Evolutionary conservation across 352 stramenopile species (phyloP).

Genomic region (Nothophytophthora sp.): DNA sequence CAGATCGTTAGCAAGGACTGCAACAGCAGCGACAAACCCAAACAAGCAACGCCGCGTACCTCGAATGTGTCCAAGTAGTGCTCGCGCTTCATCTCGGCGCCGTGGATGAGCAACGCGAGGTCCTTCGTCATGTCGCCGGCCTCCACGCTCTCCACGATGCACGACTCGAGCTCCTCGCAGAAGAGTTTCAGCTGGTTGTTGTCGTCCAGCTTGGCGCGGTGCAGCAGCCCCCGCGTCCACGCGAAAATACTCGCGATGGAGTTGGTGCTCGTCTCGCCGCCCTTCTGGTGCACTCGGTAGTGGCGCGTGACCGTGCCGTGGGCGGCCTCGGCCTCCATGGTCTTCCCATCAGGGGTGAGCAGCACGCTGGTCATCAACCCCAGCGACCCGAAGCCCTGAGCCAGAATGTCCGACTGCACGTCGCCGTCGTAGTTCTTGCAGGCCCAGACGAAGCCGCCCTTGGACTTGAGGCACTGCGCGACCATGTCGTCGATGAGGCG

Average conservation of each 20-base stretch:
- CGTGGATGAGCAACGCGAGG: conserved; percentile 77
- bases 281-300: conserved; percentile 83
- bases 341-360: conserved; percentile 76
- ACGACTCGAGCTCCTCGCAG: conserved; percentile 53
- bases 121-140: conserved; percentile 86
- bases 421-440: conserved; percentile 90
- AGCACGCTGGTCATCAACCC: conserved; percentile 82
- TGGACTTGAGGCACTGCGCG: conserved; percentile 74
- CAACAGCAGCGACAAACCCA: not conserved
- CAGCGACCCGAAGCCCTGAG: conserved; percentile 79
- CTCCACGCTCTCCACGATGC: conserved; percentile 79
- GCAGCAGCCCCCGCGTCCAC: conserved; percentile 71
- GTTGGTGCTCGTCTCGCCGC: conserved; percentile 80
- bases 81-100: conserved; percentile 46
- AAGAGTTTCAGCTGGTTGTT: conserved; percentile 75
- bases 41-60: conserved; percentile 5
- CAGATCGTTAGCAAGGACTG: not conserved
- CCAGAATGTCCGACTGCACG: conserved; percentile 80
- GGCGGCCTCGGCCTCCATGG: conserved; percentile 80
- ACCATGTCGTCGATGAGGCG: conserved; percentile 88
- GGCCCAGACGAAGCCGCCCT: conserved; percentile 79
- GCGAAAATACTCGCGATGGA: conserved; percentile 83
- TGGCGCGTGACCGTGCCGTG: conserved; percentile 86
- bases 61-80: conserved; percentile 62
- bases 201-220: conserved; percentile 77